phyloP scores from a whole-genome alignment of 108 stramenopile genomes.

The Cyclotella choctawhatcheeana region DNA sequence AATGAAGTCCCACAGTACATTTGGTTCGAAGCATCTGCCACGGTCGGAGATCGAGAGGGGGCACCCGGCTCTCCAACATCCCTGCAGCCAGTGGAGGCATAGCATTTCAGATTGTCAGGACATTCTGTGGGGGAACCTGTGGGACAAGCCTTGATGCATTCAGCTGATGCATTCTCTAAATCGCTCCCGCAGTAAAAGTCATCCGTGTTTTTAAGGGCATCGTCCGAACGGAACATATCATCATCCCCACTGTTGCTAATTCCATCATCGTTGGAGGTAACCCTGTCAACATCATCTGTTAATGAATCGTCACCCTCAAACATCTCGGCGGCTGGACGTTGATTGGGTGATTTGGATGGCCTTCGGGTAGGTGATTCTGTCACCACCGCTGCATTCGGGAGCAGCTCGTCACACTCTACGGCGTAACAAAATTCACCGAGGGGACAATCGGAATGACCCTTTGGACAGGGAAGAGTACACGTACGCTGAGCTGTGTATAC shows the following conservation, averaged over 20 bases:
- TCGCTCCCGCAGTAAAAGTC: constrained; percentile 80
- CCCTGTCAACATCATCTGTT: neutral
- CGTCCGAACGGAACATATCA: neutral
- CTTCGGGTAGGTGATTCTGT: constrained; percentile 21
- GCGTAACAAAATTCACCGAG: constrained; percentile 21
- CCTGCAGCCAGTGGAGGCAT: constrained; percentile 82
- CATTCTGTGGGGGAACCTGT: constrained; percentile 68
- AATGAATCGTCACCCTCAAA: neutral
- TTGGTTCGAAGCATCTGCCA: constrained; percentile 23
- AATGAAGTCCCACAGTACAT: constrained; percentile 52
- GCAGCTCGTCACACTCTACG: neutral
- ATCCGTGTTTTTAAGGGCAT: constrained; percentile 24
- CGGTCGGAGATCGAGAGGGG: constrained; percentile 31
- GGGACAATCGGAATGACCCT: constrained; percentile 22
- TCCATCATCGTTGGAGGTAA: neutral
- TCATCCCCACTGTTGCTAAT: neutral
- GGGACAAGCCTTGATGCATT: constrained; percentile 74
- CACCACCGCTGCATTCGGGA: neutral
- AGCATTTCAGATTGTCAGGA: constrained; percentile 73
- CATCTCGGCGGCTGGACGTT: neutral
- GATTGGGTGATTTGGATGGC: constrained; percentile 4
- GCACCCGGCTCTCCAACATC: constrained; percentile 16
- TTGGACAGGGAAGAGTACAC: constrained; percentile 15
- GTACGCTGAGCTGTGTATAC: constrained; percentile 8
- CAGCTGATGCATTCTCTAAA: constrained; percentile 67